Base-by-base conservation (phyloP, 257 asterid genomes). In the Scutellaria barbata region DNA sequence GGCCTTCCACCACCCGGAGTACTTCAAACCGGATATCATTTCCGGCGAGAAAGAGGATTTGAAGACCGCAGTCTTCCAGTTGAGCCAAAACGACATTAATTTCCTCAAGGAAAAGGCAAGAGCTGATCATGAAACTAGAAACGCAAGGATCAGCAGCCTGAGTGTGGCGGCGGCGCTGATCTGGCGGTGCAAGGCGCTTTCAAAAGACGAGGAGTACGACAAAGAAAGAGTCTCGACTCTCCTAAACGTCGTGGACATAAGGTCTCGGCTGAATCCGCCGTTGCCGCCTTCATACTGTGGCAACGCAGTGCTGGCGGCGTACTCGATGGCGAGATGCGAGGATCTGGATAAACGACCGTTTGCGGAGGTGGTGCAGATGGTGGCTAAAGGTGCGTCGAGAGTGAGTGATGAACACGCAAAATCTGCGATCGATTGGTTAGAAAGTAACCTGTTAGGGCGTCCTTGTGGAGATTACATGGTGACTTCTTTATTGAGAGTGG, bases 141-240 rank as follows among this genome's bases (percentile, higher is more conserved):
- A n/a, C 14, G 5, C 53, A n/a, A 79, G 50, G 35, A 69, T 87
- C 22, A 76, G 85, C 9, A 69, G 86, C 56, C 84, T 85, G 10
- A 87, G 64, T 13, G 87, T 69, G 1, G 73, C 75, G 1, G 75
- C 85, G 1, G 78, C 93, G 0, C 80, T 79, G 1, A 68, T 89
- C 5, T 89, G 93, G 93, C 80, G 87, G 14, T 87, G 93, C 84
- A 87, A 85, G 16, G 96, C 93, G 2, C 18, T 89, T 9, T 83
- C 96, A 0, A 39, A 7, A 1, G 56, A 10, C 5, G 41, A 0
- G 6, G 73, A 63, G 3, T 13, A 45, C 16, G 48, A 58, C 9
- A 4, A 22, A 2, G 84, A 83, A 0, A 72, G 86, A 4, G 0
- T 39, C 0, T 85, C 87, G n/a, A 82, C 81, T 0, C 73, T 89